A percentile compares a stretch with the other conserved stretches of the same genome.
These are phyloP conservation scores for Beta corolliflora DNA, from an alignment of 179 eudicot genomes.

Conservation along the genomic window DNA sequence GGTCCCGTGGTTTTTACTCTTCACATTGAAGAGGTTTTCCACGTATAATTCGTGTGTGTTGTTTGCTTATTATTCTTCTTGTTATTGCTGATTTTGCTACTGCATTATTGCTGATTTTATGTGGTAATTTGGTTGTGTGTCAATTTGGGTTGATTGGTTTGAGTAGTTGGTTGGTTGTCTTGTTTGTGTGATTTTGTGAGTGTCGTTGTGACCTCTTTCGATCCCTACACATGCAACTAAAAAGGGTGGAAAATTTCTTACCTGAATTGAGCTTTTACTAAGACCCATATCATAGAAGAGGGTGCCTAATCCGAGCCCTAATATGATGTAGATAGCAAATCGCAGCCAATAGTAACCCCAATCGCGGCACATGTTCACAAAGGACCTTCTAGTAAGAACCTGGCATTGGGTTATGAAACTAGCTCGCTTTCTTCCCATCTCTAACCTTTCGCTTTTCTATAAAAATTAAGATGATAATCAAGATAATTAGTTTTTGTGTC, in stretches of 20 bases:
- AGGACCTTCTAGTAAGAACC: constrained; percentile 50
- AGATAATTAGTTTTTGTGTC: not conserved
- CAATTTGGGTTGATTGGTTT: no score
- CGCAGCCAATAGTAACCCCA: constrained; percentile 58
- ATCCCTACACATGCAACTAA: not conserved
- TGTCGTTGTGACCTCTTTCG: no score
- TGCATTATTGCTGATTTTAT: no score
- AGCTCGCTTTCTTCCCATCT: constrained; percentile 33
- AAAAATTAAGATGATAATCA: not conserved
- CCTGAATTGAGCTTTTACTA: constrained; percentile 41
- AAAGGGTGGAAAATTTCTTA: constrained; percentile 3
- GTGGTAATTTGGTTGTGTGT: no score
- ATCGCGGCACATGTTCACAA: constrained; percentile 56
- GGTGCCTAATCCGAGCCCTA: constrained; percentile 42
- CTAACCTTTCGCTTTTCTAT: constrained; percentile 27
- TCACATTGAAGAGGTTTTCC: no score
- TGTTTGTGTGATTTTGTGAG: no score
- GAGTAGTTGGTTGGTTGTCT: no score
- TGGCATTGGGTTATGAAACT: constrained; percentile 41
- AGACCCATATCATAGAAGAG: constrained; percentile 34
- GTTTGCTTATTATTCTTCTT: no score
- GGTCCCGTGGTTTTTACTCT: no score
- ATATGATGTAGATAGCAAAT: constrained; percentile 31
- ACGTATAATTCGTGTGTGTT: no score
- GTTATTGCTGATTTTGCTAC: no score